Evolutionary conservation across 2,329 filamentous ascomycete species (phyloP), one percentile per base, ranked within the genome.

Genomic region (Didymella pomorum): DNA sequence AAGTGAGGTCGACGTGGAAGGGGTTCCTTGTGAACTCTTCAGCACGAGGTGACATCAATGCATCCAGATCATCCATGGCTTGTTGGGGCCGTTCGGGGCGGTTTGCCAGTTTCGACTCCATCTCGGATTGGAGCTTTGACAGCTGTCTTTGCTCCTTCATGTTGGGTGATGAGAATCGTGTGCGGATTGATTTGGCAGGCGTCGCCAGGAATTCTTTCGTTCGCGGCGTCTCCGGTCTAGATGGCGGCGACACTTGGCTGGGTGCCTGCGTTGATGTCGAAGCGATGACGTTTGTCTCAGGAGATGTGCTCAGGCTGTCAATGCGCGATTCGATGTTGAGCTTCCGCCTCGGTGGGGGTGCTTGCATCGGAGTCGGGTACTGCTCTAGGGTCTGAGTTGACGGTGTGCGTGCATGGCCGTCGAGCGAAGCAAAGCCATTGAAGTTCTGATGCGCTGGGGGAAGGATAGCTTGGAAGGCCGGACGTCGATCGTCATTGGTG

Each of bases 1-100:
- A 50, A n/a, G 52, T 63, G 0, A 78, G 54, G 18, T 76, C 71
- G 42, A 76, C 52, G 55, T 76, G 76, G 58, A 78, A 78, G 1
- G 76, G 76, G 46, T 78, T 78, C 37, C 83, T 86, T 2, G 88
- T 92, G 81, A 93, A 93, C 16, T 88, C 86, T 68, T 90, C 88
- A 1, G 82, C 87, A 42, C 90, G 84, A 0, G 91, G 90, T 2
- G 89, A 92, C 81, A 92, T 83, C 10, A 91, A 77, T 12, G 86
- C 80, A 45, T 87, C 83, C 11, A 60, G 77, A 76, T 69, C 78
- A 72, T 77, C 75, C 20, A 67, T 64, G 20, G 72, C 58, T 48
- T 74, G 72, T 25, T 70, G 65, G 35, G 67, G 65, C 25, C 63
- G 56, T 3, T 70, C 63, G 6, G 66, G 56, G 29, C 67, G 66